These are phyloP conservation scores for Aspergillus bridgeri DNA, from an alignment of 495 filamentous ascomycete species.

Conservation along the genomic window DNA sequence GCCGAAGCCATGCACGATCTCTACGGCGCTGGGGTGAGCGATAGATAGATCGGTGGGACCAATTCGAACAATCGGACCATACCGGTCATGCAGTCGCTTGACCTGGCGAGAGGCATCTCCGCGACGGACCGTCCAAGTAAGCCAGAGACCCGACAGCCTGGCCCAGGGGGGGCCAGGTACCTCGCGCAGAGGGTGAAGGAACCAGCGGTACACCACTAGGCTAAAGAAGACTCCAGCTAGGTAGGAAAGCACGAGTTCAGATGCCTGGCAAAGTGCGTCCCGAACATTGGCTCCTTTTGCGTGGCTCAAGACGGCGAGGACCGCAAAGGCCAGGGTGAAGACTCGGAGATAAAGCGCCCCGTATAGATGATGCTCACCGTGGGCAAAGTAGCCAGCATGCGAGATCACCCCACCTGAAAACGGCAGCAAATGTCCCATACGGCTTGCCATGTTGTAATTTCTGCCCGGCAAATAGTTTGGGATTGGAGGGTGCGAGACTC, in stretches of 20 bases:
- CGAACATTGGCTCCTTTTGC: no score
- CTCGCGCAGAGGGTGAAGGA: slow-evolving; percentile 35
- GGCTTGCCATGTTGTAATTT: no score
- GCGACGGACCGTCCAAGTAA: slow-evolving; percentile 18
- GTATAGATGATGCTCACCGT: slow-evolving; percentile 18
- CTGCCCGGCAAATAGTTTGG: no score
- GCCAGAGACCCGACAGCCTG: slow-evolving; percentile 38
- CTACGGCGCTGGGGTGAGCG: slow-evolving; percentile 24
- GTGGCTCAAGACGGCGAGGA: not conserved
- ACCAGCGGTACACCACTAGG: slow-evolving; percentile 35
- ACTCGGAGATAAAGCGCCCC: slow-evolving; percentile 1
- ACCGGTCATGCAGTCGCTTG: slow-evolving; percentile 27
- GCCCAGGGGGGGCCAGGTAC: slow-evolving; percentile 41
- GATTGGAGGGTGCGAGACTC: no score
- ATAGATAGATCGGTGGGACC: slow-evolving; percentile 36
- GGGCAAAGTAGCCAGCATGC: slow-evolving; percentile 12
- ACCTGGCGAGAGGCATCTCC: slow-evolving; percentile 24
- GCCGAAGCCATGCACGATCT: slow-evolving; percentile 15
- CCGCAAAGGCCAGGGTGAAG: not conserved
- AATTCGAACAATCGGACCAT: slow-evolving; percentile 42
- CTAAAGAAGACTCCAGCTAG: slow-evolving; percentile 20
- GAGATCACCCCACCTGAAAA: not conserved
- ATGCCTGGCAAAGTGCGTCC: not conserved
- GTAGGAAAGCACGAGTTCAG: not conserved
- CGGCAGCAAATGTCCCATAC: no score